These are phyloP conservation scores for Sphaerosporella brunnea DNA, from an alignment of 495 filamentous ascomycete genomes.

Conservation along the genomic window DNA sequence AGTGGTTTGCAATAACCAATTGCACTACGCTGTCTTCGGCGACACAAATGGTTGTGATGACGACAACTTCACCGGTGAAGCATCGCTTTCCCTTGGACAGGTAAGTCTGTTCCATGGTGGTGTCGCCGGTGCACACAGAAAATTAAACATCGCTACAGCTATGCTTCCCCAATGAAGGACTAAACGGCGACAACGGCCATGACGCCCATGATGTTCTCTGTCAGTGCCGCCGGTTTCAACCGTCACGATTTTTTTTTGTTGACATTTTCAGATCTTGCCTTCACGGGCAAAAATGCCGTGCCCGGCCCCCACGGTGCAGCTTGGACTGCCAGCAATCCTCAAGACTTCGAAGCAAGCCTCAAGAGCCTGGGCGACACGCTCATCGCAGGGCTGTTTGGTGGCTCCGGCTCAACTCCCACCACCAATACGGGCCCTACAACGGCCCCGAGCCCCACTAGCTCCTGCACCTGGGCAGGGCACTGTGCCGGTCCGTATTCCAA, in stretches of 20 bases:
- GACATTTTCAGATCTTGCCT: slow-evolving; percentile 28
- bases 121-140: too few species aligned
- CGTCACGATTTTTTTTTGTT: too few species aligned
- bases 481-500: too few species aligned
- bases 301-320: slow-evolving; percentile 33
- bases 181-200: slow-evolving; percentile 37
- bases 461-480: too few species aligned
- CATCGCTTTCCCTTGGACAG: slow-evolving; percentile 39
- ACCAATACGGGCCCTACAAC: too few species aligned
- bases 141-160: too few species aligned
- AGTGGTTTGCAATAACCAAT: slow-evolving; percentile 39
- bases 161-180: slow-evolving; percentile 32
- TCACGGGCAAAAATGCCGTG: slow-evolving; percentile 33
- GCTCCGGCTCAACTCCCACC: too few species aligned
- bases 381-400: too few species aligned
- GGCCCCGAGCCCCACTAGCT: too few species aligned
- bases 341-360: slow-evolving; percentile 36
- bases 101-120: too few species aligned
- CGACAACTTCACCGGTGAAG: slow-evolving; percentile 36
- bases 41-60: slow-evolving; percentile 37
- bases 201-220: slow-evolving; percentile 36
- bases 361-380: slow-evolving; percentile 33
- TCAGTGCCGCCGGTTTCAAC: too few species aligned
- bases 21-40: slow-evolving; percentile 47
- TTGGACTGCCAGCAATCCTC: slow-evolving; percentile 31